Evolutionary conservation across 2,329 filamentous ascomycete genomes (phyloP), one percentile per base, ranked within the genome.

Genomic region (Tolypocladium cylindrosporum): DNA sequence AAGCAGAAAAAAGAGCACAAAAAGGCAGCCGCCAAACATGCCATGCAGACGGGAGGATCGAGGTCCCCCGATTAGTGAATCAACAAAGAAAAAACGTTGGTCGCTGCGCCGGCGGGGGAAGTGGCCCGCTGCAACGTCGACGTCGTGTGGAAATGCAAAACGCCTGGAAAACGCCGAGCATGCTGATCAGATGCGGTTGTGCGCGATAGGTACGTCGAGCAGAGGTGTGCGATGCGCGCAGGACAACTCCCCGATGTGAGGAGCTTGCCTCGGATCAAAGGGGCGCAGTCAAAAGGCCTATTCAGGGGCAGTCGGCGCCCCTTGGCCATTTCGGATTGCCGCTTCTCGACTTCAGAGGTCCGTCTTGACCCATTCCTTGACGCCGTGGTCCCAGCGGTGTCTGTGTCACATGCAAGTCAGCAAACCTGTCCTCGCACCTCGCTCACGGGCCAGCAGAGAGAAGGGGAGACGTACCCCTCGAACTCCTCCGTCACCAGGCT

Each of bases 401-500:
- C 85, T 87, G 58, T 42, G 56, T 57, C 54, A 40, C 37, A 43
- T 31, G 19, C 13, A 36, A 21, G 40, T 48, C 56, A 54, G 37
- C 27, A 56, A 50, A 41, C 27, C 1, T 5, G 27, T n/a, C 27
- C 24, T 31, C 45, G 27, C 45, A 34, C 24, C 5, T 14, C 7
- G 45, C 27, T 19, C 45, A 21, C 14, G 4, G 10, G 65, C 65
- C 57, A 68, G 64, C 51, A 40, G 10, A 42, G 36, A 56, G 62
- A 9, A 54, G 54, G 51, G 16, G 53, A 57, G 59, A 77, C 84
- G 69, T 71, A 88, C 85, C 80, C 81, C 66, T 82, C 73, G 73
- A 81, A 88, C 57, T 83, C 74, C 1, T 86, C 87, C 2, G 75
- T 74, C 0, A 82, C 79, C 58, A 90, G 68, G 34, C 83, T 81